Evolutionary conservation across 2,329 filamentous ascomycete genomes (phyloP).

Genomic region (Xylaria sp.): DNA sequence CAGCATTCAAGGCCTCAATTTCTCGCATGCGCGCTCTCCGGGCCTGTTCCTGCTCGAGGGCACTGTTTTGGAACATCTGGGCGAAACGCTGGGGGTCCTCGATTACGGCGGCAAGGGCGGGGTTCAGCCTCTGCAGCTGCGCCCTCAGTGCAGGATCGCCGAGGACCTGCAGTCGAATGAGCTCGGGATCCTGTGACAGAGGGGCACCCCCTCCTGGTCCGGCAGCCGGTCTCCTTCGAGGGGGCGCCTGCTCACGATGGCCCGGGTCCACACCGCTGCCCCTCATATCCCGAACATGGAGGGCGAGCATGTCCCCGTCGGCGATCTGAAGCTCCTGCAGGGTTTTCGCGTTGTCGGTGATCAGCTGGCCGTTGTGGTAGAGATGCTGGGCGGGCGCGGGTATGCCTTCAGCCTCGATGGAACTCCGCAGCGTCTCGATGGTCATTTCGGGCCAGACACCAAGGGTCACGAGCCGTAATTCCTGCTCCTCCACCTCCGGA

Average conservation of each 20-base stretch:
- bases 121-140: constrained; percentile 77
- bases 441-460: constrained; percentile 78
- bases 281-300: constrained; percentile 76
- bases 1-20: constrained; percentile 87
- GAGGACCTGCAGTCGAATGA: constrained; percentile 83
- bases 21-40: constrained; percentile 83
- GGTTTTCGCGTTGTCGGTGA: constrained; percentile 81
- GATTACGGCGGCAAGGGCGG: constrained; percentile 79
- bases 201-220: constrained; percentile 40
- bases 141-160: constrained; percentile 79
- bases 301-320: constrained; percentile 91
- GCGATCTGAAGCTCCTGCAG: constrained; percentile 82
- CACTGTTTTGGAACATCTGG: constrained; percentile 74
- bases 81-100: constrained; percentile 82
- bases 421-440: constrained; percentile 84
- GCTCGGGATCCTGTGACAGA: constrained; percentile 75
- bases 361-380: constrained; percentile 87
- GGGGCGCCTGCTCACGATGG: constrained; percentile 52
- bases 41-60: constrained; percentile 75
- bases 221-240: constrained; percentile 47
- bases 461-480: constrained; percentile 71
- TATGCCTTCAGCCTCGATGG: constrained; percentile 85
- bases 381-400: constrained; percentile 80
- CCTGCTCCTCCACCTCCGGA: constrained; percentile 69
- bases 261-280: constrained; percentile 55